Percentiles rank a stretch among this genome's conserved stretches.
Evolutionary conservation across 768 basidiomycete species (phyloP).

Genomic region (Clathrus columnatus): DNA sequence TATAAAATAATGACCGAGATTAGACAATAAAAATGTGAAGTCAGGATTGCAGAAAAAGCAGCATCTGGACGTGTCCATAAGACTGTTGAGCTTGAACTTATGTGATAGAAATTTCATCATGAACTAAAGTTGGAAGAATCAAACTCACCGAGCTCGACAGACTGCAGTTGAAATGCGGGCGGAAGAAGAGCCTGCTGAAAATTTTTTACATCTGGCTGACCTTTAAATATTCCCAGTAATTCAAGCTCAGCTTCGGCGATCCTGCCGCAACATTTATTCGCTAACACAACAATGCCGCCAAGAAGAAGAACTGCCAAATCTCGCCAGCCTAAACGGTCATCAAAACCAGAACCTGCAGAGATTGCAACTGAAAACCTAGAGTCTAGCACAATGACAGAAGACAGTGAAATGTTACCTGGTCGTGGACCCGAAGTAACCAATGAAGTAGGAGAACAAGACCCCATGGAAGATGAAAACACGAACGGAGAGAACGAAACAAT

Average conservation of each 20-base stretch:
- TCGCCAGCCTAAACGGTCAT: too few relatives aligned
- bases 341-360: neutral
- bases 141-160: neutral
- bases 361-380: slow-evolving; percentile 7
- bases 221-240: neutral
- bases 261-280: neutral
- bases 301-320: slow-evolving; percentile 8
- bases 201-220: neutral
- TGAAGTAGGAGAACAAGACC: slow-evolving; percentile 6
- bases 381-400: slow-evolving; percentile 2
- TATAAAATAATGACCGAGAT: too few relatives aligned
- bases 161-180: neutral
- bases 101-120: slow-evolving; percentile 10
- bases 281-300: slow-evolving; percentile 13
- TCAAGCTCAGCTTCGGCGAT: neutral
- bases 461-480: slow-evolving; percentile 14
- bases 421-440: slow-evolving; percentile 8
- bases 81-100: slow-evolving; percentile 13
- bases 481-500: slow-evolving; percentile 22
- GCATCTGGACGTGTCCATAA: slow-evolving; percentile 11
- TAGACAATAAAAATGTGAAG: neutral
- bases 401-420: slow-evolving; percentile 7
- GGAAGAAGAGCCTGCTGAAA: neutral
- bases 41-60: slow-evolving; percentile 12
- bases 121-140: neutral